Evolutionary conservation across 2,329 filamentous ascomycete genomes (phyloP).

Genomic region (Tolypocladium tundrense): DNA sequence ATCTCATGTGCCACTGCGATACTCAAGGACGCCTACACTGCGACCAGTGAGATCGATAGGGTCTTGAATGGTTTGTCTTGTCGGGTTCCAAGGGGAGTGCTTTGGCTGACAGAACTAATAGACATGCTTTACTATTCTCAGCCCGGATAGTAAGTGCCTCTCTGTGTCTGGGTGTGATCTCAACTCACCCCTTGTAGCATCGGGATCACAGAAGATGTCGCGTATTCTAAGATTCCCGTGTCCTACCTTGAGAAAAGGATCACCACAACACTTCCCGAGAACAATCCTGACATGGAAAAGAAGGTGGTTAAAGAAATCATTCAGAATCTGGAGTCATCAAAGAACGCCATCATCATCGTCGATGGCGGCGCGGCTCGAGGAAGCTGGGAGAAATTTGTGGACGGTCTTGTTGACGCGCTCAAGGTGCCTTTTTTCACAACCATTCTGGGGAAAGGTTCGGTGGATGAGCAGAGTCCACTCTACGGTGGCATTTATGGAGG

Average conservation of each 20-base stretch:
- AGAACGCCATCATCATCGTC: not conserved
- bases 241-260: not conserved
- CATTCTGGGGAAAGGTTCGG: not conserved
- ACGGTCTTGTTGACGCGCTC: not conserved
- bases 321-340: not conserved
- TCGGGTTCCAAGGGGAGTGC: not conserved
- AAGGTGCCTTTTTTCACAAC: not conserved
- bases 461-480: not conserved
- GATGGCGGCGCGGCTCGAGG: not conserved
- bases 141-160: not conserved
- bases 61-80: not conserved
- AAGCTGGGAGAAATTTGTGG: not conserved
- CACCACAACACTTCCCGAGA: not conserved
- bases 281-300: not conserved
- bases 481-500: not conserved
- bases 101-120: not conserved
- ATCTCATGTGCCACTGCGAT: not conserved
- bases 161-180: not conserved
- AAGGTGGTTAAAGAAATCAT: not conserved
- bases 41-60: not conserved
- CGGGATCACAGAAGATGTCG: not conserved
- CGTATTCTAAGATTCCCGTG: not conserved
- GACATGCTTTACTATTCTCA: not conserved
- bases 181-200: not conserved
- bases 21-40: not conserved